A percentile compares a stretch with the other conserved stretches of the same genome.
Evolutionary conservation across 2,329 filamentous ascomycete species (phyloP).

Genomic region (Penicillium sp.): DNA sequence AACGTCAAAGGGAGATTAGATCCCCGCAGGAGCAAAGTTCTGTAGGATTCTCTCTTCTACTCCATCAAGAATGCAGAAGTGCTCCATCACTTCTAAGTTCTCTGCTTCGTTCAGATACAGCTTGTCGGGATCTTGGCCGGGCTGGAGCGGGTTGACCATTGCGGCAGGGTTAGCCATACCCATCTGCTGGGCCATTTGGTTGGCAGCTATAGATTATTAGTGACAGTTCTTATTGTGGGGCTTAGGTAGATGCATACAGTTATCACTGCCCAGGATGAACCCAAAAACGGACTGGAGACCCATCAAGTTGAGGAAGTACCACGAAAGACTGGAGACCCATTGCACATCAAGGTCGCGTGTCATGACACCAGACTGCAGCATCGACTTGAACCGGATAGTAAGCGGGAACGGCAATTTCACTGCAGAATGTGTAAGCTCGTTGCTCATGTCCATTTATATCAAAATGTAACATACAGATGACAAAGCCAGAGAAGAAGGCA

Average conservation of each 20-base stretch:
- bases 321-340: constrained; percentile 98
- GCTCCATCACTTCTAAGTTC: constrained; percentile 91
- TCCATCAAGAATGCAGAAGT: constrained; percentile 85
- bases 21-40: constrained; percentile 34
- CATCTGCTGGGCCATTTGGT: constrained; percentile 85
- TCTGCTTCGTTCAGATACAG: constrained; percentile 89
- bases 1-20: constrained; percentile 8
- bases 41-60: constrained; percentile 80
- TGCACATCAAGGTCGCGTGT: constrained; percentile 94
- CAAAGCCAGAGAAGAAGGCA: constrained; percentile 96
- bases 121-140: constrained; percentile 93
- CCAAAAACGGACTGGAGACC: constrained; percentile 96
- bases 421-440: constrained; percentile 29
- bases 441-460: background rate
- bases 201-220: constrained; percentile 64
- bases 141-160: constrained; percentile 72
- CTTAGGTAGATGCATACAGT: constrained; percentile 60
- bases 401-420: constrained; percentile 97
- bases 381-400: constrained; percentile 98
- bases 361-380: constrained; percentile 95
- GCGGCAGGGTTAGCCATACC: constrained; percentile 69
- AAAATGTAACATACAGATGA: constrained; percentile 69
- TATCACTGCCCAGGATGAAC: constrained; percentile 92
- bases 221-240: background rate
- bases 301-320: constrained; percentile 98